Conservation (phyloP, 345 rosid genomes). For the Turritis glabra region DNA sequence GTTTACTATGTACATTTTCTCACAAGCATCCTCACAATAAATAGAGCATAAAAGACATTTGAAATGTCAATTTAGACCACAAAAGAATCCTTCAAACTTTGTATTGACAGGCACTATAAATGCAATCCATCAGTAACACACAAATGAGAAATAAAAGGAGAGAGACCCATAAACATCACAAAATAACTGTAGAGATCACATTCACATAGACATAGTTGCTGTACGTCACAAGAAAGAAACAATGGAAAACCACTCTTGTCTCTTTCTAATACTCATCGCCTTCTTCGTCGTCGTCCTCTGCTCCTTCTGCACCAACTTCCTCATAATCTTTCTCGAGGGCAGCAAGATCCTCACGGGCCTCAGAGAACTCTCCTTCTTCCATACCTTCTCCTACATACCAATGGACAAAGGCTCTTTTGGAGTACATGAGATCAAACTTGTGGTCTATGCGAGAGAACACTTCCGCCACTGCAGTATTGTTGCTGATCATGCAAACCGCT, state of each 20-base stretch:
- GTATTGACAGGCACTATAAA: neutral
- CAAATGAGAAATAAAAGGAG: neutral
- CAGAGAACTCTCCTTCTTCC: slow-evolving; percentile 93
- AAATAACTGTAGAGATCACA: neutral
- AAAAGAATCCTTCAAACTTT: neutral
- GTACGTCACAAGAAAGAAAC: slow-evolving; percentile 16
- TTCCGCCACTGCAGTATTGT: slow-evolving; percentile 83
- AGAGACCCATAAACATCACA: neutral
- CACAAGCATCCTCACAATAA: neutral
- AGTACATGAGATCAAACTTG: slow-evolving; percentile 85
- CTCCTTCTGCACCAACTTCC: slow-evolving; percentile 82
- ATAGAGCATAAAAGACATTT: neutral
- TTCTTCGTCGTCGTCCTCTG: slow-evolving; percentile 53
- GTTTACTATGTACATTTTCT: neutral
- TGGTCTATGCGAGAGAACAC: slow-evolving; percentile 73
- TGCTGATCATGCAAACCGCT: slow-evolving; percentile 90
- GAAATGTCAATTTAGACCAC: neutral
- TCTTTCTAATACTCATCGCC: slow-evolving; percentile 50
- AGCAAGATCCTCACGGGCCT: slow-evolving; percentile 89
- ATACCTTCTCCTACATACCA: slow-evolving; percentile 95
- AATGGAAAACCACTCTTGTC: neutral
- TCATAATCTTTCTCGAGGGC: slow-evolving; percentile 86
- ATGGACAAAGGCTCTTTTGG: slow-evolving; percentile 83
- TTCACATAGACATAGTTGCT: neutral
- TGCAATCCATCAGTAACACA: neutral